phyloP scores from a whole-genome alignment of 78 protist genomes.

The Carpediemonas membranifera region DNA sequence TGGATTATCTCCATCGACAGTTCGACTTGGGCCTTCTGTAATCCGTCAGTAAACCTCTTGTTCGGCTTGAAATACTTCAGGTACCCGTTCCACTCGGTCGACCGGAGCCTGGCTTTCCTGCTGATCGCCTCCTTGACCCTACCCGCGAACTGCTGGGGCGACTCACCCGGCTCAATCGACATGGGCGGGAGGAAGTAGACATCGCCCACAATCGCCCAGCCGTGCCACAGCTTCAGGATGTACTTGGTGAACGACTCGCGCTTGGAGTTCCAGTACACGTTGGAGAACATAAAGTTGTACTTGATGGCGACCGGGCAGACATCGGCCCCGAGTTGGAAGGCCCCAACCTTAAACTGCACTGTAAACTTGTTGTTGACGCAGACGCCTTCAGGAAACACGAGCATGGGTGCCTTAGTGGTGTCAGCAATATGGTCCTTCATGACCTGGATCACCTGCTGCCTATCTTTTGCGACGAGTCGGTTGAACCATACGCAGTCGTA shows the following conservation, averaged over 20 bases:
- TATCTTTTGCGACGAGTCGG: constrained; percentile 7
- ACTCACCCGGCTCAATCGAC: constrained; percentile 31
- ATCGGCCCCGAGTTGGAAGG: constrained; percentile 60
- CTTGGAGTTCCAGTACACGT: constrained; percentile 65
- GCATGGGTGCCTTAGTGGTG: neutral
- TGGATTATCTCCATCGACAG: too few species aligned
- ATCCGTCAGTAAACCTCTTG: constrained; percentile 32
- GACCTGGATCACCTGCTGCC: neutral
- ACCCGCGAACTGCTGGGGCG: constrained; percentile 48
- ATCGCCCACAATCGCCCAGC: constrained; percentile 39
- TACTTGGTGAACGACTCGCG: constrained; percentile 60
- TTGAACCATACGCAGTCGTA: constrained; percentile 75
- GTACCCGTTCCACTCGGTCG: constrained; percentile 64
- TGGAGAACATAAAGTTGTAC: constrained; percentile 65
- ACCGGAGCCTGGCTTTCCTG: constrained; percentile 45
- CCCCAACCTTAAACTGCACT: constrained; percentile 63
- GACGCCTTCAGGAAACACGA: constrained; percentile 51
- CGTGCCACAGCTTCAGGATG: constrained; percentile 55
- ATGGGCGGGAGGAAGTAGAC: neutral
- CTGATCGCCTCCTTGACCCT: constrained; percentile 59
- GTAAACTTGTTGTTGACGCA: constrained; percentile 74
- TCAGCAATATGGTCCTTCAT: constrained; percentile 4
- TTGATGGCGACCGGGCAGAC: constrained; percentile 79
- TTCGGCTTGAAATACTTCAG: constrained; percentile 51
- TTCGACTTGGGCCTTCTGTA: too few species aligned